Conservation (phyloP, 352 stramenopile species). For the Phytophthora pisi region DNA sequence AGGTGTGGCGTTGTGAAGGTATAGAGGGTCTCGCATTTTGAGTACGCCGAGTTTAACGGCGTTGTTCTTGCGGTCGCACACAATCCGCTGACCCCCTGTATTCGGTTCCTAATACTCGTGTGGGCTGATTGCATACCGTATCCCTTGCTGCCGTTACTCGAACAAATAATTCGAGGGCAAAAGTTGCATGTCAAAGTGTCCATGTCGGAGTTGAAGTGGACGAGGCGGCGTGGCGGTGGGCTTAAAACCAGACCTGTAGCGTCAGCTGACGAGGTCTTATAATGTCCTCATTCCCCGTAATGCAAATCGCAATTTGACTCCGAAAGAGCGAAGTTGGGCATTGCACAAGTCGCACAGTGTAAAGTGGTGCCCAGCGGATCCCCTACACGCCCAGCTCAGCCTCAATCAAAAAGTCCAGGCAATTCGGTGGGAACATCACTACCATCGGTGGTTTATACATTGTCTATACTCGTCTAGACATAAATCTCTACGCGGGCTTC, state of each 20-base stretch:
- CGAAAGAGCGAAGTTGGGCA: slow-evolving; percentile 18
- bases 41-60: neutral
- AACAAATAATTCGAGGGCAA: neutral
- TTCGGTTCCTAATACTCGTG: neutral
- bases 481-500: neutral
- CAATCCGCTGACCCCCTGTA: slow-evolving; percentile 11
- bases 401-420: neutral
- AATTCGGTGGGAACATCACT: neutral
- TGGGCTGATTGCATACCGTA: slow-evolving; percentile 8
- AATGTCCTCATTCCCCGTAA: neutral
- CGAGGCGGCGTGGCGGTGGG: slow-evolving; percentile 13
- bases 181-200: neutral
- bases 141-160: neutral
- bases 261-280: neutral
- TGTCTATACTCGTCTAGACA: slow-evolving; percentile 24
- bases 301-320: slow-evolving; percentile 21
- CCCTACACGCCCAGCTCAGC: neutral
- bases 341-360: slow-evolving; percentile 19
- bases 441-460: slow-evolving; percentile 18
- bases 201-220: slow-evolving; percentile 5
- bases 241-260: neutral
- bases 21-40: neutral
- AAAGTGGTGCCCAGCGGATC: slow-evolving; percentile 1
- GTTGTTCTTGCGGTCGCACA: neutral
- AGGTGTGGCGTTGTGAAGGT: neutral